phyloP scores from a whole-genome alignment of 1,284 basidiomycete species.

The Meira miltonrushii region DNA sequence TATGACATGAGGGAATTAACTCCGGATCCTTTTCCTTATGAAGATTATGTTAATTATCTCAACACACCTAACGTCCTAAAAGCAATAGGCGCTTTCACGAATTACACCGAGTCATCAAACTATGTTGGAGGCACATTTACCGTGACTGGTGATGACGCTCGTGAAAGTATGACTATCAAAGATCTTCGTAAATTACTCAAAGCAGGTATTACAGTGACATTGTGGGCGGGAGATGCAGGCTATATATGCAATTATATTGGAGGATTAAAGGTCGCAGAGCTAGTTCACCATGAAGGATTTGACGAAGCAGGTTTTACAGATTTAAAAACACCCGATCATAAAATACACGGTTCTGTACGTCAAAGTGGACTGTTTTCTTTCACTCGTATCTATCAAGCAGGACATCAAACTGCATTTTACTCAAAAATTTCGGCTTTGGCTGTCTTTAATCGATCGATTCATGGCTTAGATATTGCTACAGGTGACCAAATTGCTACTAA shows the following conservation, averaged over 20 bases:
- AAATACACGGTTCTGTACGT: slow-evolving; percentile 23
- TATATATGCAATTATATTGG: slow-evolving; percentile 41
- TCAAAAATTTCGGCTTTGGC: slow-evolving; percentile 26
- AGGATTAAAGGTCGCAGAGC: slow-evolving; percentile 22
- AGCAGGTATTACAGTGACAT: slow-evolving; percentile 25
- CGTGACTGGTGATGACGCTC: slow-evolving; percentile 29
- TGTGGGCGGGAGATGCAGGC: slow-evolving; percentile 36
- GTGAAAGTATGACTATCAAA: slow-evolving; percentile 20
- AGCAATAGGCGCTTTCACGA: slow-evolving; percentile 35
- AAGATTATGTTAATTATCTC: slow-evolving; percentile 31
- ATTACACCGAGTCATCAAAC: slow-evolving; percentile 27
- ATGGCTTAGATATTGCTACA: slow-evolving; percentile 26
- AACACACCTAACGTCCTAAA: slow-evolving; percentile 24
- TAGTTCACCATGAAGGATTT: slow-evolving; percentile 22
- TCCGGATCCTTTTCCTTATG: slow-evolving; percentile 38
- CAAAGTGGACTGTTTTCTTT: slow-evolving; percentile 33
- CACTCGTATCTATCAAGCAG: slow-evolving; percentile 31
- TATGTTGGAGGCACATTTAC: slow-evolving; percentile 23
- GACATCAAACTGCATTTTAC: slow-evolving; percentile 40
- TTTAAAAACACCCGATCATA: slow-evolving; percentile 18
- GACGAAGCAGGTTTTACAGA: slow-evolving; percentile 24
- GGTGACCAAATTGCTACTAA: slow-evolving; percentile 10
- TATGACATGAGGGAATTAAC: slow-evolving; percentile 25
- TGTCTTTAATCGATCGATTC: slow-evolving; percentile 26
- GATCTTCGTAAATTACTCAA: slow-evolving; percentile 25